These are phyloP conservation scores for Termitomyces sp. DNA, from an alignment of 768 basidiomycete species.

Conservation along the genomic window DNA sequence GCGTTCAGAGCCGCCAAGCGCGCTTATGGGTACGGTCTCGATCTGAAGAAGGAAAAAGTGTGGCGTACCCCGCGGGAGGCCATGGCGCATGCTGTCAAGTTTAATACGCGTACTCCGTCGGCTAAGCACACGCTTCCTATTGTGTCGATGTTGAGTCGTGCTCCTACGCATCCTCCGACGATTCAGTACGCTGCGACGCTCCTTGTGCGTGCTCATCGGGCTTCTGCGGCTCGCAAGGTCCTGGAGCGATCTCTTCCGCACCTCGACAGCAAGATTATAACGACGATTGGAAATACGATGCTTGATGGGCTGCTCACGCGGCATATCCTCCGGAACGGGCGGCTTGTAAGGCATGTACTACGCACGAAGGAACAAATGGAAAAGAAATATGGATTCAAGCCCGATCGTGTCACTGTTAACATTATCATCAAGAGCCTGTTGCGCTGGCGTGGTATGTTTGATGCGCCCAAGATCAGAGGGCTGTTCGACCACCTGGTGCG, in stretches of 20 bases:
- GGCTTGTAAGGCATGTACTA: slow-evolving; percentile 39
- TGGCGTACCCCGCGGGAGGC: slow-evolving; percentile 19
- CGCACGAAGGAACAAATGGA: slow-evolving; percentile 38
- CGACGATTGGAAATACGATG: slow-evolving; percentile 52
- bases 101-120: slow-evolving; percentile 18
- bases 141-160: slow-evolving; percentile 18
- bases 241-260: slow-evolving; percentile 24
- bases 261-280: slow-evolving; percentile 27
- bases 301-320: slow-evolving; percentile 37
- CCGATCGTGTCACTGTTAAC: slow-evolving; percentile 69
- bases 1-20: slow-evolving; percentile 23
- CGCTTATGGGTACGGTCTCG: slow-evolving; percentile 12
- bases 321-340: slow-evolving; percentile 32
- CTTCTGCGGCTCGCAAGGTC: slow-evolving; percentile 39
- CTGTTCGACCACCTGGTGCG: slow-evolving; percentile 64
- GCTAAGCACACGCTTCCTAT: slow-evolving; percentile 16
- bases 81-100: slow-evolving; percentile 20
- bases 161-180: slow-evolving; percentile 19
- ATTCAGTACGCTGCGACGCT: slow-evolving; percentile 31
- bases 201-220: slow-evolving; percentile 36
- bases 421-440: slow-evolving; percentile 60
- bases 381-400: slow-evolving; percentile 41
- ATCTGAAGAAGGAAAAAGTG: neutral
- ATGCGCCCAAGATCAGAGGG: slow-evolving; percentile 36
- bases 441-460: slow-evolving; percentile 41